phyloP scores from a whole-genome alignment of 2,329 filamentous ascomycete genomes.

The Alternaria longipes region DNA sequence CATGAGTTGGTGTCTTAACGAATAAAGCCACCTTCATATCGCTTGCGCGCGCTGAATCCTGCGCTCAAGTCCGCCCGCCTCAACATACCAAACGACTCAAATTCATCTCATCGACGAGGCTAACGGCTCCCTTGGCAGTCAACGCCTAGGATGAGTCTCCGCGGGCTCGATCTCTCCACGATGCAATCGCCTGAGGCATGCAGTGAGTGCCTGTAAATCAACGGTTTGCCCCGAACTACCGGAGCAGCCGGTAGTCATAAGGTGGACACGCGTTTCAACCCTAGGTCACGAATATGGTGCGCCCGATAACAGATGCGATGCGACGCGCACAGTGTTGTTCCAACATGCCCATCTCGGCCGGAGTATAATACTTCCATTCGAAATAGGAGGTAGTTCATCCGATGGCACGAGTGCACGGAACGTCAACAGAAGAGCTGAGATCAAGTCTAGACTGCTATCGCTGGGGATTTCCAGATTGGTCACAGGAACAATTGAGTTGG shows the following conservation, averaged over 20 bases:
- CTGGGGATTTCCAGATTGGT: not conserved
- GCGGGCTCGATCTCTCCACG: not conserved
- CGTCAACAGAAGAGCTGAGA: slow-evolving; percentile 9
- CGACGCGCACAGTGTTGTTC: not conserved
- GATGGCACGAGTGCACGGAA: not conserved
- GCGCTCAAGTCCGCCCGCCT: not conserved
- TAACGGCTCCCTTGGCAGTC: not conserved
- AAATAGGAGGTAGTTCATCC: not conserved
- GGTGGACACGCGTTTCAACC: not conserved
- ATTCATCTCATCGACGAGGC: not conserved
- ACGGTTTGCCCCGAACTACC: slow-evolving; percentile 1
- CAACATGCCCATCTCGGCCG: not conserved
- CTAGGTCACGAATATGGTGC: not conserved
- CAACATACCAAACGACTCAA: not conserved
- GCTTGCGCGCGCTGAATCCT: slow-evolving; percentile 1
- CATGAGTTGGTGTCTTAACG: not conserved
- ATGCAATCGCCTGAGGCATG: not conserved
- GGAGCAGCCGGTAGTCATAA: slow-evolving; percentile 14
- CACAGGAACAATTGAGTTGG: slow-evolving; percentile 1
- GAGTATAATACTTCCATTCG: not conserved
- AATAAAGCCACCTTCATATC: not conserved
- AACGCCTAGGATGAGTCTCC: not conserved
- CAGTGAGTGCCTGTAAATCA: not conserved
- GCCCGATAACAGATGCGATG: not conserved
- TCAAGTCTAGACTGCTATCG: not conserved